Conservation (phyloP, 768 basidiomycete species). For the Amanita polypyramis region DNA sequence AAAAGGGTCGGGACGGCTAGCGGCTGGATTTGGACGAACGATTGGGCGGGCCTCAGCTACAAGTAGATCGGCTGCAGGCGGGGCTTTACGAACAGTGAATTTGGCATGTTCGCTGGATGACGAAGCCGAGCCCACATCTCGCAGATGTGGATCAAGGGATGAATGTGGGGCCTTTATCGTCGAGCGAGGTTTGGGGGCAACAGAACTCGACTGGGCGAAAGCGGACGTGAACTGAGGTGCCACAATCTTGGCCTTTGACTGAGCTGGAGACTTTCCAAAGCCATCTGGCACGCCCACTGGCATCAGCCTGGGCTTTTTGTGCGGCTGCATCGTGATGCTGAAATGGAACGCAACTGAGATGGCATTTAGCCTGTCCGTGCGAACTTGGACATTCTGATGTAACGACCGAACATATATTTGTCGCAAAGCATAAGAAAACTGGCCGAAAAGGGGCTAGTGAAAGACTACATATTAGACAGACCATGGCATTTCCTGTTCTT, state of each 20-base stretch:
- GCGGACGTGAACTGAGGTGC: slow-evolving; percentile 4
- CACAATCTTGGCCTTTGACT: background rate
- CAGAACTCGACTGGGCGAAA: background rate
- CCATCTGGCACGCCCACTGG: background rate
- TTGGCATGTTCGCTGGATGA: background rate
- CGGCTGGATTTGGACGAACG: background rate
- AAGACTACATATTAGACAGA: too few species aligned
- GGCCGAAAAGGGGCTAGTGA: too few species aligned
- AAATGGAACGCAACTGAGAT: too few species aligned
- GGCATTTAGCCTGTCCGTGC: too few species aligned
- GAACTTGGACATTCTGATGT: too few species aligned
- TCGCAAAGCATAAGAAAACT: too few species aligned
- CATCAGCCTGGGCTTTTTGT: slow-evolving; percentile 2
- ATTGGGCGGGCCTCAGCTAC: background rate
- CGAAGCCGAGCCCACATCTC: background rate
- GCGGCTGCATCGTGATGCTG: slow-evolving; percentile 2
- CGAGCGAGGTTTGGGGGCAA: background rate
- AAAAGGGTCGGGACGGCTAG: background rate
- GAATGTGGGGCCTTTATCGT: background rate
- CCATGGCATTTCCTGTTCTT: slow-evolving; percentile 8
- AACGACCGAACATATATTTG: too few species aligned
- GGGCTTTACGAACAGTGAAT: too few species aligned
- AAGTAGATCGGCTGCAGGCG: background rate
- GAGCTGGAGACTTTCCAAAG: slow-evolving; percentile 1
- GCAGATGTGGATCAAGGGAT: slow-evolving; percentile 1